phyloP scores from a whole-genome alignment of 805 yeast species.

The Zygoascus biomembranicola region DNA sequence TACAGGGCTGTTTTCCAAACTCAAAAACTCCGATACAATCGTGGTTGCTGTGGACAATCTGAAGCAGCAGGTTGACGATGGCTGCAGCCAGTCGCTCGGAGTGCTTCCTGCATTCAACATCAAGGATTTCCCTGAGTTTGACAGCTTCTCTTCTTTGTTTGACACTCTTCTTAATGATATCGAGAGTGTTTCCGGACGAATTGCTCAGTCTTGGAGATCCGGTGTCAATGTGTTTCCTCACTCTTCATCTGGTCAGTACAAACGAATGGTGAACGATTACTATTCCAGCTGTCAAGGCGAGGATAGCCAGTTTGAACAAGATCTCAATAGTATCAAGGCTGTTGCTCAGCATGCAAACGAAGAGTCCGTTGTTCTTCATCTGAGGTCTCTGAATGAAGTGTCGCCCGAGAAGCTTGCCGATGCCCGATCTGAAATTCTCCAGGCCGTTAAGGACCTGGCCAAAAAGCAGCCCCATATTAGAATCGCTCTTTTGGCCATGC shows the following conservation, averaged over 20 bases:
- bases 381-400: constrained; percentile 2
- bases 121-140: constrained; percentile 8
- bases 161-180: constrained; percentile 8
- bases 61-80: constrained; percentile 1
- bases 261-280: neutral
- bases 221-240: neutral
- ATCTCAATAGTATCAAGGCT: neutral
- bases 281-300: neutral
- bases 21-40: neutral
- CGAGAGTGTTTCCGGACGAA: neutral
- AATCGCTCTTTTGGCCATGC: constrained; percentile 8
- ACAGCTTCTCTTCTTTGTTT: constrained; percentile 5
- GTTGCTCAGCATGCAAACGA: neutral
- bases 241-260: neutral
- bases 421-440: neutral
- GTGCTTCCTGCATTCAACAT: constrained; percentile 13
- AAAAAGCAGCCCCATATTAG: neutral
- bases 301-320: neutral
- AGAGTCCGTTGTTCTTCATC: constrained; percentile 5
- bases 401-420: neutral
- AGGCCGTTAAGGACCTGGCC: constrained; percentile 5
- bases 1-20: constrained; percentile 2
- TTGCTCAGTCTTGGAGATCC: neutral
- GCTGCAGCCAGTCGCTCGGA: neutral
- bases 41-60: constrained; percentile 10